phyloP scores from a whole-genome alignment of 1,284 basidiomycete species.

The Fereydounia khargensis region DNA sequence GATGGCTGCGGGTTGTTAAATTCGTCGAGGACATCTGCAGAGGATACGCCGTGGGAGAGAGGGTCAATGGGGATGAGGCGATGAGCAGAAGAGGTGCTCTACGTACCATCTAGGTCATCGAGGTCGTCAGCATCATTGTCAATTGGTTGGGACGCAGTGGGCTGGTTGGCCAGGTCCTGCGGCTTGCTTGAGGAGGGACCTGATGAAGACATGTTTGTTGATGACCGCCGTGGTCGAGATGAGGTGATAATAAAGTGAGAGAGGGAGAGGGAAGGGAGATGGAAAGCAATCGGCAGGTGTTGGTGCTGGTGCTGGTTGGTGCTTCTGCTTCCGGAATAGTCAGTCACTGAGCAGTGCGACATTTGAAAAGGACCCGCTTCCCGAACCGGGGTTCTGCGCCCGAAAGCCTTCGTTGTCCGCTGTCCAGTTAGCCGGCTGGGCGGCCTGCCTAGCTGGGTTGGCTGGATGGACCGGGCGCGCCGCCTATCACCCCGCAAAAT shows the following conservation, averaged over 20 bases:
- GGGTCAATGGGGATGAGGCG: not conserved
- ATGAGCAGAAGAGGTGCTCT: not conserved
- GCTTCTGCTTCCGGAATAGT: not conserved
- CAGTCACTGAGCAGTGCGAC: no score
- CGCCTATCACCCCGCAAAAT: not conserved
- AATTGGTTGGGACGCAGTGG: conserved; percentile 2
- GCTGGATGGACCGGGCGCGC: no score
- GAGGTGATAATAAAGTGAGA: not conserved
- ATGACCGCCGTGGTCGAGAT: conserved; percentile 1
- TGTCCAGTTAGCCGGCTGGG: no score
- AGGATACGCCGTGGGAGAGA: not conserved
- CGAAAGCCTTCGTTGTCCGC: no score
- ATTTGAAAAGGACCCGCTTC: no score
- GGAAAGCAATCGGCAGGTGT: conserved; percentile 3
- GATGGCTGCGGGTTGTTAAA: conserved; percentile 46
- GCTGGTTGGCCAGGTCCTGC: conserved; percentile 10
- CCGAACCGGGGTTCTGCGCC: no score
- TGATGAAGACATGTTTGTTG: not conserved
- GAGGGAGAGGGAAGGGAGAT: not conserved
- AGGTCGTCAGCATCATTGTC: conserved; percentile 43
- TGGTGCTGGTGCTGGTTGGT: not conserved
- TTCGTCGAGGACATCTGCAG: conserved; percentile 65
- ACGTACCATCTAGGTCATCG: conserved; percentile 53
- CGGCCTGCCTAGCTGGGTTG: no score
- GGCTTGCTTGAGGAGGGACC: not conserved